These are phyloP conservation scores for Malassezia yamatoensis DNA, from an alignment of 1,284 basidiomycete species.

Conservation along the genomic window DNA sequence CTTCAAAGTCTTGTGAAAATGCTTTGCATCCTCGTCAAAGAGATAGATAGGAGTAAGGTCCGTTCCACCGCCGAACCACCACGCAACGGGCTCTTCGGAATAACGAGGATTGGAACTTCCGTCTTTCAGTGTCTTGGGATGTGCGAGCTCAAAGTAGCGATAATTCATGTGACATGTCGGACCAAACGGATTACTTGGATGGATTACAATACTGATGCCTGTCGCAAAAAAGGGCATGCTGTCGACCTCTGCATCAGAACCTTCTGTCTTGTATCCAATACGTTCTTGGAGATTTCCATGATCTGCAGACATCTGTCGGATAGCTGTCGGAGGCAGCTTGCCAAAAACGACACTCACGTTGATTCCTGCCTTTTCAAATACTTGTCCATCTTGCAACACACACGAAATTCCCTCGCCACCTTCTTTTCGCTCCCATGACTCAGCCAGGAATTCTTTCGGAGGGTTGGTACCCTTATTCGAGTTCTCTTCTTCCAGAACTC, in stretches of 20 bases:
- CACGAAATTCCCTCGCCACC: conserved; percentile 82
- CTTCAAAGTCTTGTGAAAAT: conserved; percentile 77
- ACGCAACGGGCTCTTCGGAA: conserved; percentile 55
- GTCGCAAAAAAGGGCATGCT: conserved; percentile 84
- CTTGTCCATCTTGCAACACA: conserved; percentile 63
- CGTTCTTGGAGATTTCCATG: conserved; percentile 56
- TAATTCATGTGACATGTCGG: conserved; percentile 90
- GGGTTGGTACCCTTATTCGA: conserved; percentile 44
- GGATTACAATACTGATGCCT: conserved; percentile 81
- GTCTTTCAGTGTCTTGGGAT: conserved; percentile 41
- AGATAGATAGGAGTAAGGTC: conserved; percentile 92
- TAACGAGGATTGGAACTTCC: conserved; percentile 43
- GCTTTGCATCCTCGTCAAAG: conserved; percentile 70
- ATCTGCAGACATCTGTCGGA: conserved; percentile 87
- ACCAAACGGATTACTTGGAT: conserved; percentile 71
- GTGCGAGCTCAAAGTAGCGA: conserved; percentile 73
- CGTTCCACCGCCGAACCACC: conserved; percentile 98
- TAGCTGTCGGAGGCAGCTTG: conserved; percentile 70
- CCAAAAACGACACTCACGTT: conserved; percentile 91
- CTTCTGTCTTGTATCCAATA: conserved; percentile 35
- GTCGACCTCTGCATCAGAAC: conserved; percentile 54
- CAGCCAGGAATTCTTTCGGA: conserved; percentile 63
- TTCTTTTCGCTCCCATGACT: conserved; percentile 71
- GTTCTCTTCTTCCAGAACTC: conserved; percentile 66
- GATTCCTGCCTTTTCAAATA: conserved; percentile 92